phyloP scores from a whole-genome alignment of 2,329 filamentous ascomycete species.

The Pseudocercospora ulei region DNA sequence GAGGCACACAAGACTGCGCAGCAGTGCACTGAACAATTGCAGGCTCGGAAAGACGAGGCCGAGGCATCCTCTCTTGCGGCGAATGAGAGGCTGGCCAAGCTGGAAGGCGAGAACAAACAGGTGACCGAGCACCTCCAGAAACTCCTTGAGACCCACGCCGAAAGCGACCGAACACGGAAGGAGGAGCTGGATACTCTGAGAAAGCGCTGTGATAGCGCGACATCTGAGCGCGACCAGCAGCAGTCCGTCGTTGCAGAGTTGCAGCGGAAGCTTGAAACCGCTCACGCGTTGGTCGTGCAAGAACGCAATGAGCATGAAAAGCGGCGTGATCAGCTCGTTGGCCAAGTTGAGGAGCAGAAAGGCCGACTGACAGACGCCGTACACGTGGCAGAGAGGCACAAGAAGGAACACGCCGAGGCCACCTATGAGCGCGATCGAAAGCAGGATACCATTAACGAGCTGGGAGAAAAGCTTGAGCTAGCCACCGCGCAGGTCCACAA shows the following conservation, averaged over 20 bases:
- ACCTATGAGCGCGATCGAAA: conserved; percentile 11
- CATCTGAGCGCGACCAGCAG: conserved; percentile 15
- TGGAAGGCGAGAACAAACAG: conserved; percentile 22
- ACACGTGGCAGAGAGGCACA: conserved; percentile 11
- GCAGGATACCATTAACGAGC: conserved; percentile 5
- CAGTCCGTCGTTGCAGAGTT: conserved; percentile 13
- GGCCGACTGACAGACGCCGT: conserved; percentile 12
- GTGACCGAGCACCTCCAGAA: conserved; percentile 19
- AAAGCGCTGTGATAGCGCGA: conserved; percentile 12
- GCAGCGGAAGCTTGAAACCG: conserved; percentile 18
- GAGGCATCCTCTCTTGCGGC: conserved; percentile 14
- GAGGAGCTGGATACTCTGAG: conserved; percentile 21
- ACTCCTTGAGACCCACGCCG: conserved; percentile 13
- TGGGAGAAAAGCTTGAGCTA: conserved; percentile 1
- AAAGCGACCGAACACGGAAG: conserved; percentile 10
- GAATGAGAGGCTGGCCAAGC: conserved; percentile 15
- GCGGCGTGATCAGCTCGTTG: conserved; percentile 13
- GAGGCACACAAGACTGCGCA: conserved; percentile 13
- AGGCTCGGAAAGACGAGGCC: conserved; percentile 17
- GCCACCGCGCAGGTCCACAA: neutral
- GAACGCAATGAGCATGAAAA: conserved; percentile 2
- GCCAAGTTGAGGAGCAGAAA: conserved; percentile 18
- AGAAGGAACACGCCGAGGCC: conserved; percentile 12
- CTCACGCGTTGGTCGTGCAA: conserved; percentile 12
- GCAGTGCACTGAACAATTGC: conserved; percentile 10